Evolutionary conservation across 2,329 filamentous ascomycete species (phyloP).

Genomic region (Cytospora schulzeri): DNA sequence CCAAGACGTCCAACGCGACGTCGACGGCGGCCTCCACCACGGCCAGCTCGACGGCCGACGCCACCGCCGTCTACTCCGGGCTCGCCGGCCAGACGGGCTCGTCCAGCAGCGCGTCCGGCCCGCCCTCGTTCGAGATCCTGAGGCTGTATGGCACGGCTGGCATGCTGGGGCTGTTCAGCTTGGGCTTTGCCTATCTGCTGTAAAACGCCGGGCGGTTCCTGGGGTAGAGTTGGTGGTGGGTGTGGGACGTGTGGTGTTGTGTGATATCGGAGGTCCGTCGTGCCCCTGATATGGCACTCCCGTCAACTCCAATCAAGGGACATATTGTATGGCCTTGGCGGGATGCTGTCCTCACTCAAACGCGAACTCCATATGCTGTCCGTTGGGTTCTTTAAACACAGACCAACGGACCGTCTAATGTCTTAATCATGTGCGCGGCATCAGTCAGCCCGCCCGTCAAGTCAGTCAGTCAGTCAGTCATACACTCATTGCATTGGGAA

Average conservation of each 20-base stretch:
- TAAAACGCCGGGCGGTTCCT: neutral
- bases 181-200: conserved; percentile 27
- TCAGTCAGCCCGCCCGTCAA: too few species aligned
- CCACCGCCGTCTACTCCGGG: conserved; percentile 43
- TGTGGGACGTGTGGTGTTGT: neutral
- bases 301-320: neutral
- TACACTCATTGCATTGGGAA: conserved; percentile 6
- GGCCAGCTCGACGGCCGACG: conserved; percentile 36
- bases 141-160: conserved; percentile 24
- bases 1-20: conserved; percentile 60
- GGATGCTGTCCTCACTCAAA: neutral
- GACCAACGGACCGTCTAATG: conserved; percentile 9
- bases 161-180: conserved; percentile 21
- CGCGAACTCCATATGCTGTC: neutral
- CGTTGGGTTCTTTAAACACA: neutral
- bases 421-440: conserved; percentile 14
- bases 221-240: neutral
- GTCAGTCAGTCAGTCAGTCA: conserved; percentile 9
- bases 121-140: conserved; percentile 17
- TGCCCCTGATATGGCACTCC: neutral
- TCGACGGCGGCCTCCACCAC: conserved; percentile 46
- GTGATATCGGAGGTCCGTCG: conserved; percentile 8
- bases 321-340: neutral
- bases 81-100: conserved; percentile 27
- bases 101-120: conserved; percentile 11